These are phyloP conservation scores for Anthracocystis setariae DNA, from an alignment of 1,284 basidiomycete genomes.

Conservation along the genomic window DNA sequence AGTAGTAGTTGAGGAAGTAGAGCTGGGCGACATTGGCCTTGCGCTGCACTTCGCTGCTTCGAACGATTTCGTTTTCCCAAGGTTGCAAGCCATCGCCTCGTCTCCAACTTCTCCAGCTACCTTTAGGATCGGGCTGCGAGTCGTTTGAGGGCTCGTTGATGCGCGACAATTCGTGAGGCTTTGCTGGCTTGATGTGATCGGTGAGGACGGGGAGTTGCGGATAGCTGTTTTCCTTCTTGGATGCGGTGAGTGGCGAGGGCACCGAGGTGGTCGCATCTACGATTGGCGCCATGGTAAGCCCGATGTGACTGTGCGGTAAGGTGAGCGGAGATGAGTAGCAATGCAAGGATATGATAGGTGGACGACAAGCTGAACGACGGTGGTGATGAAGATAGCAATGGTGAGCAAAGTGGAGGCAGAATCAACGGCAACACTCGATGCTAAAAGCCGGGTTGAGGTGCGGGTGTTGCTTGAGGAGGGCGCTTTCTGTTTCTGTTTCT, in stretches of 20 bases:
- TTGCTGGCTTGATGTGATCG: slow-evolving; percentile 31
- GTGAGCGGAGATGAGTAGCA: not conserved
- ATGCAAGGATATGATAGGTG: no score
- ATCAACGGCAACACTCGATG: no score
- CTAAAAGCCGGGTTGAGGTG: no score
- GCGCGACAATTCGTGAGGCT: slow-evolving; percentile 24
- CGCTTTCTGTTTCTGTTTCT: no score
- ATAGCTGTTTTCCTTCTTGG: slow-evolving; percentile 44
- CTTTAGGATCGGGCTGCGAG: slow-evolving; percentile 51
- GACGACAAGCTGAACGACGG: no score
- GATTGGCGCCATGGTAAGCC: slow-evolving; percentile 27
- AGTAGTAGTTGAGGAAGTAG: slow-evolving; percentile 68
- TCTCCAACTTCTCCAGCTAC: slow-evolving; percentile 58
- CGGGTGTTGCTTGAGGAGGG: no score
- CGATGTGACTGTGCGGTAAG: not conserved
- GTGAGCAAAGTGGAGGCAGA: no score
- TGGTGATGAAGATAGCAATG: no score
- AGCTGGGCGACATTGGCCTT: slow-evolving; percentile 67
- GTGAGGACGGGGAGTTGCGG: slow-evolving; percentile 25
- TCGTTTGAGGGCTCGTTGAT: slow-evolving; percentile 34
- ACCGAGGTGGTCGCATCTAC: slow-evolving; percentile 26
- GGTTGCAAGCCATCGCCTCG: slow-evolving; percentile 59
- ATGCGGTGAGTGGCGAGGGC: slow-evolving; percentile 35
- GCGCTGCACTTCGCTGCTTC: slow-evolving; percentile 60
- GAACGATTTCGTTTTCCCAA: slow-evolving; percentile 63